Evolutionary conservation across 108 stramenopile genomes (phyloP).

Genomic region (Epithemia pelagica): DNA sequence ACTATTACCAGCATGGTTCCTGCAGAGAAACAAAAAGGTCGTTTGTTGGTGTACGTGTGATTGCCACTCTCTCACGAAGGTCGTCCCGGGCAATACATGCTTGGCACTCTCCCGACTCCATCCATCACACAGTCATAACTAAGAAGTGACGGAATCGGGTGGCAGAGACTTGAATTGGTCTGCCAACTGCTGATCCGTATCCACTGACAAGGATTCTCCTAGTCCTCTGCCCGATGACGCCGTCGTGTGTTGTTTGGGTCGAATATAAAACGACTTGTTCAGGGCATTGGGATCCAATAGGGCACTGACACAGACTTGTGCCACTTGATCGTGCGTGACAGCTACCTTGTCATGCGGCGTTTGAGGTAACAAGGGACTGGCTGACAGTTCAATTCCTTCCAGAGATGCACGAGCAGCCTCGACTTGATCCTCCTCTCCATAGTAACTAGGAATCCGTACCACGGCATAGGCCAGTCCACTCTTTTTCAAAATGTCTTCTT

Average conservation of each 20-base stretch:
- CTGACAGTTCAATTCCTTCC: conserved; percentile 35
- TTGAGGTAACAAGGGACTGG: conserved; percentile 6
- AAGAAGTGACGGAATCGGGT: neutral
- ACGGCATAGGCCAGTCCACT: conserved; percentile 69
- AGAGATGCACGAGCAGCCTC: conserved; percentile 43
- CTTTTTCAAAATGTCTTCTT: conserved; percentile 71
- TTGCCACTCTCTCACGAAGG: too few relatives aligned
- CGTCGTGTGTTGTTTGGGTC: neutral
- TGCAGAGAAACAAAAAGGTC: too few relatives aligned
- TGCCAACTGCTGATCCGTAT: neutral
- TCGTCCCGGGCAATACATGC: too few relatives aligned
- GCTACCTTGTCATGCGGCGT: conserved; percentile 36
- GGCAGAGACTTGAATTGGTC: neutral
- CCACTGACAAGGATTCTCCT: neutral
- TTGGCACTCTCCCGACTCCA: too few relatives aligned
- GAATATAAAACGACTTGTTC: conserved; percentile 74
- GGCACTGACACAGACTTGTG: conserved; percentile 71
- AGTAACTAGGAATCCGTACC: conserved; percentile 62
- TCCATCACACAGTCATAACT: too few relatives aligned
- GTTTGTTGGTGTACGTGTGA: too few relatives aligned
- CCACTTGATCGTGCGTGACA: conserved; percentile 73
- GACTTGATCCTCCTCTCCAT: conserved; percentile 49
- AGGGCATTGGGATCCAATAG: conserved; percentile 70
- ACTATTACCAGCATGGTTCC: too few relatives aligned
- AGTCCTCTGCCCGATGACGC: neutral